A percentile compares a stretch with the other conserved stretches of the same genome.
phyloP scores from a whole-genome alignment of 805 yeast species.

The Metschnikowia corniflorae region DNA sequence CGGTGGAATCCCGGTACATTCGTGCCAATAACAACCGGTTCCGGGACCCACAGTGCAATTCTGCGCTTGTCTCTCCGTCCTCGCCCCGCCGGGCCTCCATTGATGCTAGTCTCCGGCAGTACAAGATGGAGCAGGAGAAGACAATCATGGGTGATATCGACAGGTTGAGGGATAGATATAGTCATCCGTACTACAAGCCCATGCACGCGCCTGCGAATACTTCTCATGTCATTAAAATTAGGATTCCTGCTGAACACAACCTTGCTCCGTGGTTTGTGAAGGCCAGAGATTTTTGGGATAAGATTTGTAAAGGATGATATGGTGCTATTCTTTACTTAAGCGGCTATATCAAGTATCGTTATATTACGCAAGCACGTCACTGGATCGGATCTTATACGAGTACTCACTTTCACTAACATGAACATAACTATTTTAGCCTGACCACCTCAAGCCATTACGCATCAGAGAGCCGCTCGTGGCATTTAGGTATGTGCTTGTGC shows the following conservation, averaged over 20 bases:
- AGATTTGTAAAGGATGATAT: slow-evolving; percentile 6
- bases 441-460: too few relatives aligned
- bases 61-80: neutral
- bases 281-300: slow-evolving; percentile 68
- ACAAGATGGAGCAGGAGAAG: slow-evolving; percentile 10
- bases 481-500: too few relatives aligned
- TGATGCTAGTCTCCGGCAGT: slow-evolving; percentile 15
- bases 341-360: too few relatives aligned
- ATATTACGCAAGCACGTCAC: too few relatives aligned
- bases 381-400: too few relatives aligned
- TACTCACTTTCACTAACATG: too few relatives aligned
- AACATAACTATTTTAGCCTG: too few relatives aligned
- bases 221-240: slow-evolving; percentile 40
- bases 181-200: slow-evolving; percentile 42
- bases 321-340: too few relatives aligned
- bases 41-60: slow-evolving; percentile 16
- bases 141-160: slow-evolving; percentile 13
- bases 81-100: slow-evolving; percentile 15
- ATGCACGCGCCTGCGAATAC: slow-evolving; percentile 32
- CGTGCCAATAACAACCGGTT: slow-evolving; percentile 21
- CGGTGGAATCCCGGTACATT: slow-evolving; percentile 31
- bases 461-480: too few relatives aligned
- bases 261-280: slow-evolving; percentile 75
- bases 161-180: slow-evolving; percentile 20
- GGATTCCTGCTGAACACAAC: slow-evolving; percentile 57